Evolutionary conservation across 495 filamentous ascomycete species (phyloP).

Genomic region (Talaromyces thailandensis): DNA sequence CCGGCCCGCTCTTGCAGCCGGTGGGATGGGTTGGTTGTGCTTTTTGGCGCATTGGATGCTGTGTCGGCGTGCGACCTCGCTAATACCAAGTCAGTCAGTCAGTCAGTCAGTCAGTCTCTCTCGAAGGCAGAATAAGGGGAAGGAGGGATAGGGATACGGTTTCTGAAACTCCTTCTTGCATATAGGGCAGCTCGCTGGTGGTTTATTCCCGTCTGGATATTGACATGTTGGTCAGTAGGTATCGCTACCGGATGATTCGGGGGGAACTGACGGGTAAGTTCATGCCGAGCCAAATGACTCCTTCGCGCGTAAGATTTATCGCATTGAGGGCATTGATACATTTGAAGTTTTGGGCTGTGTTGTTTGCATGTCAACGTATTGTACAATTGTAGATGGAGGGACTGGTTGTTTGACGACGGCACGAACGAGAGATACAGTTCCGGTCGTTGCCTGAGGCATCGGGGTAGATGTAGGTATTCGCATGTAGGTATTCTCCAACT

Average conservation of each 20-base stretch:
- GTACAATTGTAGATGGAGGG: background rate
- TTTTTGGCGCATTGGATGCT: slow-evolving; percentile 27
- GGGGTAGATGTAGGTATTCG: background rate
- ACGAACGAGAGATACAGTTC: background rate
- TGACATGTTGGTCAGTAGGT: background rate
- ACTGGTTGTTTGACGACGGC: background rate
- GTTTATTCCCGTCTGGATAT: slow-evolving; percentile 17
- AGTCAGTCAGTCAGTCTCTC: no score
- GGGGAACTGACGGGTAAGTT: slow-evolving; percentile 18
- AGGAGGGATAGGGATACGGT: slow-evolving; percentile 11
- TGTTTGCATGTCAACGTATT: background rate
- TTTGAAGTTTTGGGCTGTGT: background rate
- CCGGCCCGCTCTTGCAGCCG: slow-evolving; percentile 23
- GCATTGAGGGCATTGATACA: slow-evolving; percentile 26
- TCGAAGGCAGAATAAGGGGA: background rate
- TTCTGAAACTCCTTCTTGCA: slow-evolving; percentile 29
- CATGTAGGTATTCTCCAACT: background rate
- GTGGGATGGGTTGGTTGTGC: slow-evolving; percentile 20
- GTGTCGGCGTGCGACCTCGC: slow-evolving; percentile 29
- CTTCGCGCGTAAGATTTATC: slow-evolving; percentile 24
- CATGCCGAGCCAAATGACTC: slow-evolving; percentile 24
- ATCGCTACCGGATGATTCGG: background rate
- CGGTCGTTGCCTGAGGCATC: background rate
- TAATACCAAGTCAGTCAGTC: slow-evolving; percentile 1
- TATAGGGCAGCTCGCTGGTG: slow-evolving; percentile 23